Conservation (phyloP, 1,284 basidiomycete species). For the Flammula alnicola region DNA sequence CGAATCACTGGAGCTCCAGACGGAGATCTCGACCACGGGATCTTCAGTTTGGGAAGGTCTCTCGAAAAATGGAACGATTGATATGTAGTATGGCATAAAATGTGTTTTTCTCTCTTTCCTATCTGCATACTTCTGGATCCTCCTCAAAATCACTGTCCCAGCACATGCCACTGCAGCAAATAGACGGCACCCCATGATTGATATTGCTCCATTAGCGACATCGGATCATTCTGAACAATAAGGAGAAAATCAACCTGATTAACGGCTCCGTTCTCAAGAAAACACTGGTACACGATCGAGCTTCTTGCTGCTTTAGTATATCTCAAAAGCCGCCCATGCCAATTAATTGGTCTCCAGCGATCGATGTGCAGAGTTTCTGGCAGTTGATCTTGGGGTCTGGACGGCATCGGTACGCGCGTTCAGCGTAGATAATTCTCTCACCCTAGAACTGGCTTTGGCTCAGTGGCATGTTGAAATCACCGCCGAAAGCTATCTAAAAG, state of each 20-base stretch:
- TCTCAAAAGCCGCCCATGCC: not conserved
- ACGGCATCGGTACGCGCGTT: not conserved
- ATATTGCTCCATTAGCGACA: slow-evolving; percentile 4
- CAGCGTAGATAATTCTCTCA: not conserved
- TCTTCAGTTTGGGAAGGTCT: slow-evolving; percentile 57
- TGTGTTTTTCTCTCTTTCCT: too few relatives aligned
- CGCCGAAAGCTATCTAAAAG: slow-evolving; percentile 1
- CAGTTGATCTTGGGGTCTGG: not conserved
- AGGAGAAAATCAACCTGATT: slow-evolving; percentile 8
- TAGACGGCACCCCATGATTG: not conserved
- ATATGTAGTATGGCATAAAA: too few relatives aligned
- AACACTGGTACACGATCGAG: too few relatives aligned
- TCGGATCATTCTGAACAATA: slow-evolving; percentile 8
- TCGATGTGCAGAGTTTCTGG: not conserved
- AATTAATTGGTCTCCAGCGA: not conserved
- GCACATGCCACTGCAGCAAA: too few relatives aligned
- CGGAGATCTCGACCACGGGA: slow-evolving; percentile 37
- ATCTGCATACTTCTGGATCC: not conserved
- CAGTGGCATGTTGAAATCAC: not conserved
- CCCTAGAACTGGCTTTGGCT: not conserved
- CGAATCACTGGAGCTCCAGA: slow-evolving; percentile 23
- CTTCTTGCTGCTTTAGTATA: slow-evolving; percentile 3
- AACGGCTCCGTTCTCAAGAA: slow-evolving; percentile 13
- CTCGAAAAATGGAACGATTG: slow-evolving; percentile 11
- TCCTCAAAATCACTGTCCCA: too few relatives aligned